Evolutionary conservation across 805 yeast genomes (phyloP), one percentile per base, ranked within the genome.

Genomic region (Candida arabinofermentans): DNA sequence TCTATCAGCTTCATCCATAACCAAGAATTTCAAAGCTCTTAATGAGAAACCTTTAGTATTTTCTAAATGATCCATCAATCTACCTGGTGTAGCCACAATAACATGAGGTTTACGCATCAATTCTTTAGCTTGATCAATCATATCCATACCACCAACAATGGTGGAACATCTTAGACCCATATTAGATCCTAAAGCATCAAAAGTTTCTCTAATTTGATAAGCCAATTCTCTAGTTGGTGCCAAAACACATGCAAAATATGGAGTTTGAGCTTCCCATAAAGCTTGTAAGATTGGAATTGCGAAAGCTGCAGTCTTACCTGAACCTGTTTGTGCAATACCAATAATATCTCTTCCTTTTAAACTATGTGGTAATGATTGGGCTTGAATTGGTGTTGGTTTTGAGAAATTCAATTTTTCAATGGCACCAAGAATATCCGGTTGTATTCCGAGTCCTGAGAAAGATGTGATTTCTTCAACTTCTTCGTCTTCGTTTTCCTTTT

Each of bases 281-380:
- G 87, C 81, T 62, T 93, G 97, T 24, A 93, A 71, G 34, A 93
- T 87, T 1, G 99, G 99, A 39, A 93, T 79, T 8, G 98, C 97
- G 71, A 93, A 93, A 0, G 99, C 99, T 0, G 98, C 99, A 0
- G 99, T 93, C 64, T 91, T 91, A 49, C 99, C 99, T 4, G 96
- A 87, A 34, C 99, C 99, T 0, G 99, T 91, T 58, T 91, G 96
- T 0, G 99, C 99, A 47, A 91, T 74, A 12, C 99, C 99, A 57
- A 91, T 89, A 36, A 91, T 83, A 66, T 91, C 99, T 50, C 88
- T 79, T 3, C 96, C 96, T 51, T 83, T 79, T 16, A 93, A 66
- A 3, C 96, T 96, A 50, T 85, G 84, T 1, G 98, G 98, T 47
- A 91, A 85, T 10, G 96, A 77, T 62, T 87, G 88, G 7, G 83